A percentile compares a stretch with the other conserved stretches of the same genome.
Conservation (phyloP, 805 yeast species). For the Candida stauntonica region DNA sequence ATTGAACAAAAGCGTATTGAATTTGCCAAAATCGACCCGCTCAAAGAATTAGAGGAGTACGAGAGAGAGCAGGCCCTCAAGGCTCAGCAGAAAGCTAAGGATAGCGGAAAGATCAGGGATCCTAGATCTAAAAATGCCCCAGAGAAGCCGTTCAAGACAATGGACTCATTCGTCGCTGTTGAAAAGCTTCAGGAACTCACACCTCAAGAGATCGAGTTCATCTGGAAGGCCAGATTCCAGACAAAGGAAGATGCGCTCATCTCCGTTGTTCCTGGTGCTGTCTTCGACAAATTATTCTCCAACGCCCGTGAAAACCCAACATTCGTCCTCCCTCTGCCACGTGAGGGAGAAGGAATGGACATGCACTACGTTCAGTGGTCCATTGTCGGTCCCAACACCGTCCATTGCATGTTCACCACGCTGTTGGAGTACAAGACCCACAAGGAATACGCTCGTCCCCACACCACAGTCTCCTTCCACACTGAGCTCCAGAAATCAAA, state of each 20-base stretch:
- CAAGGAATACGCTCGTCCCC: constrained; percentile 90
- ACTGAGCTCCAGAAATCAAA: constrained; percentile 62
- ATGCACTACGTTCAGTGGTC: constrained; percentile 94
- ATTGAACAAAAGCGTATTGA: constrained; percentile 53
- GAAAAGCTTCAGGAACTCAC: constrained; percentile 58
- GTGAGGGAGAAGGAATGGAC: constrained; percentile 55
- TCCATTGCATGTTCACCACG: constrained; percentile 88
- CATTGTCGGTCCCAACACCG: constrained; percentile 75
- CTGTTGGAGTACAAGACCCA: constrained; percentile 89
- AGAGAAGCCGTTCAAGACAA: constrained; percentile 61
- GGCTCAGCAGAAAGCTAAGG: constrained; percentile 24
- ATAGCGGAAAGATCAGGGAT: constrained; percentile 27
- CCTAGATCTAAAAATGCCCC: constrained; percentile 36
- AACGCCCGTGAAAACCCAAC: constrained; percentile 73
- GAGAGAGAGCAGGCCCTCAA: constrained; percentile 33
- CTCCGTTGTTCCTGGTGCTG: constrained; percentile 55
- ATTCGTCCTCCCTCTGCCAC: constrained; percentile 88
- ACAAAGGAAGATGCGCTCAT: constrained; percentile 53
- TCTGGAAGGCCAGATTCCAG: constrained; percentile 88
- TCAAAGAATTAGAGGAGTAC: constrained; percentile 58
- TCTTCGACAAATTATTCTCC: constrained; percentile 58
- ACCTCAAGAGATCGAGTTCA: constrained; percentile 59
- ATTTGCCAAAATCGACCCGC: constrained; percentile 62
- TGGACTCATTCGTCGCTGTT: constrained; percentile 65
- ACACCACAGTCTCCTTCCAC: constrained; percentile 86